Percentiles rank a stretch among this genome's conserved stretches.
These are phyloP conservation scores for Vanrija humicola DNA, from an alignment of 1,284 basidiomycete genomes.

Conservation along the genomic window DNA sequence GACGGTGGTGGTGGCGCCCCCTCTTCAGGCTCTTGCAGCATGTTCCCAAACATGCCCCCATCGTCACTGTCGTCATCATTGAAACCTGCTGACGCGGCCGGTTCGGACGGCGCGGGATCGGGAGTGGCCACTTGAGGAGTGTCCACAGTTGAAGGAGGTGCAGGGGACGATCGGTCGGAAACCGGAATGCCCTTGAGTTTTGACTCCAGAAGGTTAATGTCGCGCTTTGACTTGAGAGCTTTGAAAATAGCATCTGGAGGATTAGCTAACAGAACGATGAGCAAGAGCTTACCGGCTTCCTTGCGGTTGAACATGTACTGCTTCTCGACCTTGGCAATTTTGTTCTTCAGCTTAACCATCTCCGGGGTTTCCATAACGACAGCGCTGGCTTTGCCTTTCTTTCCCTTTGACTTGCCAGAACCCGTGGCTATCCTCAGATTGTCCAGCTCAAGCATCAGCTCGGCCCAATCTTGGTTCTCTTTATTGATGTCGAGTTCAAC, in stretches of 20 bases:
- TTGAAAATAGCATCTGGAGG: slow-evolving; percentile 57
- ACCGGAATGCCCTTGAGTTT: slow-evolving; percentile 50
- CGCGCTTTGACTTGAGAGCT: slow-evolving; percentile 57
- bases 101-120: no score
- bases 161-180: background rate
- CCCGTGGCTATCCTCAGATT: slow-evolving; percentile 21
- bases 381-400: slow-evolving; percentile 39
- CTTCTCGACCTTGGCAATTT: slow-evolving; percentile 57
- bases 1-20: slow-evolving; percentile 40
- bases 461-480: slow-evolving; percentile 43
- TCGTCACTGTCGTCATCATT: slow-evolving; percentile 19
- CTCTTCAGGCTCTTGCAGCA: slow-evolving; percentile 67
- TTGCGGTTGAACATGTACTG: slow-evolving; percentile 72
- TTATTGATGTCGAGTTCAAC: slow-evolving; percentile 59
- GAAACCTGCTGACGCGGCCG: no score
- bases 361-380: slow-evolving; percentile 46
- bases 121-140: no score
- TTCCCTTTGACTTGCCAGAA: slow-evolving; percentile 29
- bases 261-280: background rate
- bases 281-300: slow-evolving; percentile 53
- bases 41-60: slow-evolving; percentile 66
- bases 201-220: slow-evolving; percentile 56
- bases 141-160: background rate
- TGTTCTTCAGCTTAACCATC: slow-evolving; percentile 55
- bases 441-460: slow-evolving; percentile 55